Conservation (phyloP, 2,329 filamentous ascomycete species). For the Eutypella sp. region DNA sequence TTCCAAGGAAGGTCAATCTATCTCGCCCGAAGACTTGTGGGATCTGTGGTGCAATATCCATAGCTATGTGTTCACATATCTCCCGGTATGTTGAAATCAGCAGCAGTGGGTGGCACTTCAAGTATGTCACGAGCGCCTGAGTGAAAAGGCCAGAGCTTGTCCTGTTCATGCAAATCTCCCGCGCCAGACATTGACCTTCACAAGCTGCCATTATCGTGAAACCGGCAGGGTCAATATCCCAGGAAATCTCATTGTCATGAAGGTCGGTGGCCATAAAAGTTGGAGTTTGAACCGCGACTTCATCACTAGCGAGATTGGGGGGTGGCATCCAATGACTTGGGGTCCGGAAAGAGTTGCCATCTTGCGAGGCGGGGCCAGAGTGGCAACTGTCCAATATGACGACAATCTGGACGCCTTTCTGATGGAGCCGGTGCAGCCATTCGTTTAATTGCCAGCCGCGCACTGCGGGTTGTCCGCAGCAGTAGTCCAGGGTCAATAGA, state of each 20-base stretch:
- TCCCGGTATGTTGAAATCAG: not conserved
- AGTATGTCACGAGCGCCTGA: not conserved
- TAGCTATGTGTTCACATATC: not conserved
- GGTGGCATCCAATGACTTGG: not conserved
- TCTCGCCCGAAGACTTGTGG: slow-evolving; percentile 1
- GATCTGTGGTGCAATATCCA: not conserved
- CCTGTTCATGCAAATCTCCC: not conserved
- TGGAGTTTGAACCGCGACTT: not conserved
- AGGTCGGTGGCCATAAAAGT: not conserved
- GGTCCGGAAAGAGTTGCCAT: not conserved
- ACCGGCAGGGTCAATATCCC: slow-evolving; percentile 1
- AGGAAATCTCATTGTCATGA: not conserved
- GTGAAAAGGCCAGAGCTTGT: not conserved
- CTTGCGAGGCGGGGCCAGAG: slow-evolving; percentile 1
- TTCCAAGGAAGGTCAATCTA: not conserved
- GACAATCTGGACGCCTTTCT: not conserved
- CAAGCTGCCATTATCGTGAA: slow-evolving; percentile 1
- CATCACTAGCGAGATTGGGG: slow-evolving; percentile 1
- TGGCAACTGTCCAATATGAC: slow-evolving; percentile 3
- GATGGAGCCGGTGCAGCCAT: not conserved
- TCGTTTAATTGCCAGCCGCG: slow-evolving; percentile 1
- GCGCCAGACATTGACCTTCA: not conserved
- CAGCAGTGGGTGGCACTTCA: not conserved
- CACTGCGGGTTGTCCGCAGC: not conserved
- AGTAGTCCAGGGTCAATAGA: slow-evolving; percentile 2